Conservation (phyloP, 345 rosid genomes). For the Syzygium oleosum region DNA sequence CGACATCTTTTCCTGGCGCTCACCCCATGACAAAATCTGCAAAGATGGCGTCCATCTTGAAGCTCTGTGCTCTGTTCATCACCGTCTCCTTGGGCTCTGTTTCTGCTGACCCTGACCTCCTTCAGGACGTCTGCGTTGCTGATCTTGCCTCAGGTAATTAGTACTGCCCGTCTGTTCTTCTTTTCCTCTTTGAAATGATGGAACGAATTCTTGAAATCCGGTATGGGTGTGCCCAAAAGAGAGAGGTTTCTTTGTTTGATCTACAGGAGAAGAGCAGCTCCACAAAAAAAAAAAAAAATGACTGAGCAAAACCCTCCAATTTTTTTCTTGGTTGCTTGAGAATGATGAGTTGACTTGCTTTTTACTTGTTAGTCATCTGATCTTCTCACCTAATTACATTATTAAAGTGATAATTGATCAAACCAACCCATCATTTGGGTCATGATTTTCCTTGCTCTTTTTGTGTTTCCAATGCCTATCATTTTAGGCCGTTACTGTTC, state of each 20-base stretch:
- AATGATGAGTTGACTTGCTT: background rate
- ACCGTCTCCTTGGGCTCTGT: slow-evolving; percentile 18
- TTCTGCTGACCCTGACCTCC: slow-evolving; percentile 52
- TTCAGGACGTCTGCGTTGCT: slow-evolving; percentile 90
- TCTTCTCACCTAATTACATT: background rate
- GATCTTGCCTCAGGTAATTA: slow-evolving; percentile 30
- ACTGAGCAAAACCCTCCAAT: background rate
- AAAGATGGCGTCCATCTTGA: slow-evolving; percentile 10
- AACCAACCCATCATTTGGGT: background rate
- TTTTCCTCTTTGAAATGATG: background rate
- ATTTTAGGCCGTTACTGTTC: background rate
- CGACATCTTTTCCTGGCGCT: background rate
- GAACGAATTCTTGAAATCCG: background rate
- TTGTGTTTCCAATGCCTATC: background rate
- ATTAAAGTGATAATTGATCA: background rate
- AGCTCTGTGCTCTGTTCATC: slow-evolving; percentile 10
- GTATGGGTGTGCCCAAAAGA: background rate
- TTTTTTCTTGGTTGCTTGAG: background rate
- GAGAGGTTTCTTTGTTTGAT: background rate
- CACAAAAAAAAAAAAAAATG: background rate
- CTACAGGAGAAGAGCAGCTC: background rate
- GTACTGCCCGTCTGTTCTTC: background rate
- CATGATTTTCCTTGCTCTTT: background rate
- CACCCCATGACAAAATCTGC: background rate
- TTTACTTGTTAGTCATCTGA: background rate